Conservation (phyloP, 129 eudicot species). For the Daucus carota region DH1_v3.0 NC_030385.2:31384001-31384500, state of each 20-base stretch:
- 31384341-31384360: not conserved
- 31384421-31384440: slow-evolving; percentile 20
- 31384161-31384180: slow-evolving; percentile 2
- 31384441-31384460: slow-evolving; percentile 20
- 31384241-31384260: slow-evolving; percentile 25
- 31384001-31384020: slow-evolving; percentile 39
- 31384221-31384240: slow-evolving; percentile 20
- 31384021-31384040: slow-evolving; percentile 9
- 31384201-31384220: slow-evolving; percentile 23
- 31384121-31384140: slow-evolving; percentile 1
- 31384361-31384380: not conserved
- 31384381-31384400: slow-evolving; percentile 1
- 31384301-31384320: slow-evolving; percentile 41
- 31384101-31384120: slow-evolving; percentile 23
- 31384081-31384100: slow-evolving; percentile 34
- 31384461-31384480: not conserved
- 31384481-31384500: slow-evolving; percentile 16
- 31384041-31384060: slow-evolving; percentile 15
- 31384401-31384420: slow-evolving; percentile 15
- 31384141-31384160: not conserved
- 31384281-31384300: slow-evolving; percentile 27
- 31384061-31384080: slow-evolving; percentile 11
- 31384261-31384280: not conserved
- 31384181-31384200: slow-evolving; percentile 13
- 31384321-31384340: not conserved